Base-by-base conservation (phyloP, 2,329 filamentous ascomycete genomes). In the Didymella segeticola region DNA sequence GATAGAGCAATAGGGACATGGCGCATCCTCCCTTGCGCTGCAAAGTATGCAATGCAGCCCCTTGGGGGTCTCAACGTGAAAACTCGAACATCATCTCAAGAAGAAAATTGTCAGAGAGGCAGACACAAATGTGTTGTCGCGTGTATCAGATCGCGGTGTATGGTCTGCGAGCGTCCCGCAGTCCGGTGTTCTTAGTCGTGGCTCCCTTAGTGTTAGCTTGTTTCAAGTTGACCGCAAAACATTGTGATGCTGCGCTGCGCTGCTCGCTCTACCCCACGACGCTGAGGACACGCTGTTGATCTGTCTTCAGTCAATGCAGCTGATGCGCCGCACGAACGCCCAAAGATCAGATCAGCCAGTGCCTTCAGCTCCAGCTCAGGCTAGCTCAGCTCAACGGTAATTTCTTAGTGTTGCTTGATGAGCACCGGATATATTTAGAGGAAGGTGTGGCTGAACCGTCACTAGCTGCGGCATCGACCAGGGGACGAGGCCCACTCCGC, bases 161-260 rank as follows among this genome's bases (percentile, higher is more conserved):
- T 29, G 27, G 39, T 5, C 27, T 34, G 45, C 22, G 49, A 48
- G 45, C 22, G 39, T 26, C 31, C 31, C 37, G 26, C 22, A 20
- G 45, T 30, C 33, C 39, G 43, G 38, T 19, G 5, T 37, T 37
- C 34, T 23, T n/a, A 20, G 34, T 37, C 34, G 19, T 23, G 34
- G 34, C 19, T 37, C 10, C 19, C 34, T 17, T 29, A 22, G 34
- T 19, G n/a, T 29, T 42, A 37, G 49, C 37, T 36, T 43, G 53
- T 56, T 50, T 56, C 53, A 56, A 29, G 36, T 55, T 50, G 36
- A 45, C 45, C 26, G 50, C 43, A 29, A 53, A 45, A 45, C 33
- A 43, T 34, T 34, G 41, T 30, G 34, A 30, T 50, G 53, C 27
- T 50, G 36, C 31, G 53, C 27, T 50, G 36, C 31, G 42, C 50